Evolutionary conservation across 1,284 basidiomycete species (phyloP), one percentile per base, ranked within the genome.

Genomic region (Gomphus sp.): DNA sequence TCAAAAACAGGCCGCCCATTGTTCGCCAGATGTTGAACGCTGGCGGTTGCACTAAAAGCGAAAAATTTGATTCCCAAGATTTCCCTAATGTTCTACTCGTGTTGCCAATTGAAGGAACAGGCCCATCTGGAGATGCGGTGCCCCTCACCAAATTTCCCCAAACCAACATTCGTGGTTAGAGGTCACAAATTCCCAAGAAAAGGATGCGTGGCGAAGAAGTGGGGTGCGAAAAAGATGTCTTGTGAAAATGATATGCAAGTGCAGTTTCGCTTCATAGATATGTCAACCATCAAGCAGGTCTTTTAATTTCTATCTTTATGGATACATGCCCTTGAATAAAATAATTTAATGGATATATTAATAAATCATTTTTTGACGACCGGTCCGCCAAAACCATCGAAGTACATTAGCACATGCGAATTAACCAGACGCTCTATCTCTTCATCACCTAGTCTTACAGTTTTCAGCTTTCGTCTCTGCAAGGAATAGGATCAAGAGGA

Each of bases 371-470:
- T 33, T 8, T n/a, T 44, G 14, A 18, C n/a, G 37, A 36, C 39
- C 28, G 54, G 54, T 14, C 54, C 54, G 14, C 54, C 54, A 31
- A 55, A 56, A 4, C 66, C 66, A 34, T 63, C 62, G n/a, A 65
- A 63, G 54, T 67, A 67, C 58, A 67, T 57, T 22, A 64, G 60
- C 18, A 67, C 59, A 58, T 67, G 66, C 25, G 59, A 60, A 51
- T 62, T 52, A n/a, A 63, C 61, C 48, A 67, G 60, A 10, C 63
- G 62, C 43, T 64, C 61, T 9, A 64, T 51, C 34, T 58, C 48
- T 33, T 65, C 62, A 25, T 18, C 33, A 18, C 54, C 60, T 12
- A 66, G 41, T 14, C 61, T 59, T 41, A 58, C 59, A 9, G 28
- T 60, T 39, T 61, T 62, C 41, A 67, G 57, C 41, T 62, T 63